phyloP scores from a whole-genome alignment of 257 asterid genomes.

The Penstemon barbatus region DNA sequence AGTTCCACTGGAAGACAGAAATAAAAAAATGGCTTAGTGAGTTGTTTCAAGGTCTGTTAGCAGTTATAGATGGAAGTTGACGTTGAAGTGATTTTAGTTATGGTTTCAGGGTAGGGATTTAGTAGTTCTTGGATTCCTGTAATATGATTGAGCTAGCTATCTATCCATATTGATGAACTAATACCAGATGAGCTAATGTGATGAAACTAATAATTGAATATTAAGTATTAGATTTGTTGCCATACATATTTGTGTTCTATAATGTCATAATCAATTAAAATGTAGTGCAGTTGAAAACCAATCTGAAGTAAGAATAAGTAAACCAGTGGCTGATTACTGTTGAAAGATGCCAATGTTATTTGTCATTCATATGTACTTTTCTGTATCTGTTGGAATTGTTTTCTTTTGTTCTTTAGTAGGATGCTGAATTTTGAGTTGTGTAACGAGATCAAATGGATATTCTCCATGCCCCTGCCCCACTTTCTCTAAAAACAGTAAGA shows the following conservation, averaged over 20 bases:
- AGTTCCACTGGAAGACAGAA: neutral
- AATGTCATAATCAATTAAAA: too few species aligned
- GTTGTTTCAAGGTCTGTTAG: neutral
- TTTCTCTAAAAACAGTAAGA: neutral
- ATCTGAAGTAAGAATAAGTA: too few species aligned
- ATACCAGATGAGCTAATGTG: too few species aligned
- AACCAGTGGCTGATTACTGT: neutral
- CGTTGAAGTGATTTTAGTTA: too few species aligned
- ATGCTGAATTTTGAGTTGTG: neutral
- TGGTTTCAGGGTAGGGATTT: too few species aligned
- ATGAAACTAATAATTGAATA: too few species aligned
- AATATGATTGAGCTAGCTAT: too few species aligned
- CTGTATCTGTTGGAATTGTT: neutral
- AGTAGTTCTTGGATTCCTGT: too few species aligned
- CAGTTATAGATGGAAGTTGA: neutral
- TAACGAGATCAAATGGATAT: conserved; percentile 1
- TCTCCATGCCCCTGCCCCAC: neutral
- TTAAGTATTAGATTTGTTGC: too few species aligned
- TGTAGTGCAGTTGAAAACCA: too few species aligned
- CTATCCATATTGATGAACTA: too few species aligned
- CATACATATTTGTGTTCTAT: too few species aligned
- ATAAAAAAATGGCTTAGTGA: neutral
- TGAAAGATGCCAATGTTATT: conserved; percentile 7
- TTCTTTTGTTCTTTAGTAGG: conserved; percentile 3
- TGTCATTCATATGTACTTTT: neutral